phyloP scores from a whole-genome alignment of 441 rosid species.

The Lepidium campestre region DNA sequence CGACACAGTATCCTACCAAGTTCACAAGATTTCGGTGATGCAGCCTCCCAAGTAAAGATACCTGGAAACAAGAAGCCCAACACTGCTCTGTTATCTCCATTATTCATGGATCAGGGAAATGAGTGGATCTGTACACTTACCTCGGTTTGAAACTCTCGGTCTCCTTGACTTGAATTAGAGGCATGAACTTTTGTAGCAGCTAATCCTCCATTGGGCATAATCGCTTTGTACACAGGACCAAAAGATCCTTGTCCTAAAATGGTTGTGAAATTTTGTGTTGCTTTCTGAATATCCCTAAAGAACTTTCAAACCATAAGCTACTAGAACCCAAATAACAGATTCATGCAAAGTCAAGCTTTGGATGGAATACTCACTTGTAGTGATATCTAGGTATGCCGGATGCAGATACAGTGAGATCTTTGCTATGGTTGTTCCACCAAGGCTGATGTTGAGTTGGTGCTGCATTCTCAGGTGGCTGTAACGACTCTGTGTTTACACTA shows the following conservation, averaged over 20 bases:
- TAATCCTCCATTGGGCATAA: slow-evolving; percentile 52
- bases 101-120: background rate
- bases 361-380: slow-evolving; percentile 60
- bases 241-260: slow-evolving; percentile 87
- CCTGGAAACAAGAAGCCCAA: slow-evolving; percentile 37
- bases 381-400: slow-evolving; percentile 73
- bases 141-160: slow-evolving; percentile 94
- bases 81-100: background rate
- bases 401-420: slow-evolving; percentile 61
- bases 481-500: slow-evolving; percentile 33
- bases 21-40: slow-evolving; percentile 97
- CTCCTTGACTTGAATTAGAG: slow-evolving; percentile 88
- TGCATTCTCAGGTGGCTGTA: slow-evolving; percentile 13
- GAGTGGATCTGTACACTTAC: slow-evolving; percentile 26
- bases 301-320: slow-evolving; percentile 18
- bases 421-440: slow-evolving; percentile 59
- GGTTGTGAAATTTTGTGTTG: slow-evolving; percentile 85
- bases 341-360: background rate
- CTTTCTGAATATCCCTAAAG: slow-evolving; percentile 91
- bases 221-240: slow-evolving; percentile 90
- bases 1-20: slow-evolving; percentile 80
- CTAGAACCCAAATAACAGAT: background rate
- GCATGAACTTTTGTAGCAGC: slow-evolving; percentile 94
- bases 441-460: slow-evolving; percentile 29
- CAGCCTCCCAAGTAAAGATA: slow-evolving; percentile 75